Percentiles rank a stretch among this genome's conserved stretches.
Evolutionary conservation across 768 basidiomycete genomes (phyloP).

Genomic region (Rhizopogon vesiculosus): DNA sequence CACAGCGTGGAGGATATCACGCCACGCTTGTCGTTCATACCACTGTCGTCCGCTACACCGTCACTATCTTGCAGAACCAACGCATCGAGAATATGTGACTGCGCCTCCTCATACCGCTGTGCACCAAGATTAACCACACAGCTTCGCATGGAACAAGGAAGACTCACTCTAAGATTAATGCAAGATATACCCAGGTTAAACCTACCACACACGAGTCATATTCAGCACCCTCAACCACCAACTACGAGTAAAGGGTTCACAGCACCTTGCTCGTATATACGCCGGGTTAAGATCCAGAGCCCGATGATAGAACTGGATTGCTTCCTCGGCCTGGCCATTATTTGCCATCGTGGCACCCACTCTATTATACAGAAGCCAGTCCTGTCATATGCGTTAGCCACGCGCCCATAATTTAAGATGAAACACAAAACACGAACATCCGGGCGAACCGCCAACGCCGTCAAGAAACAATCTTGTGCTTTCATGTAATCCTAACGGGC

Average conservation of each 20-base stretch:
- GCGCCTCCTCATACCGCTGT: slow-evolving; percentile 83
- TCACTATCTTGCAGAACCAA: slow-evolving; percentile 87
- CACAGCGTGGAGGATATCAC: slow-evolving; percentile 78
- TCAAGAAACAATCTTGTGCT: slow-evolving; percentile 90
- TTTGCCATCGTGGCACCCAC: slow-evolving; percentile 95
- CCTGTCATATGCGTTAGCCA: slow-evolving; percentile 38
- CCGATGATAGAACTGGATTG: slow-evolving; percentile 81
- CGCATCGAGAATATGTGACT: slow-evolving; percentile 83
- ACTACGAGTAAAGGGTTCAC: not conserved
- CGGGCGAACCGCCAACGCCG: slow-evolving; percentile 84
- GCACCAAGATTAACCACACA: not conserved
- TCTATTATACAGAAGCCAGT: slow-evolving; percentile 90
- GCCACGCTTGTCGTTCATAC: slow-evolving; percentile 52
- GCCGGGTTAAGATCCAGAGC: slow-evolving; percentile 85
- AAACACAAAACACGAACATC: slow-evolving; percentile 48
- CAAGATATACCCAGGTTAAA: slow-evolving; percentile 94
- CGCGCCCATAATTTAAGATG: not conserved
- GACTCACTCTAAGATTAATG: slow-evolving; percentile 74
- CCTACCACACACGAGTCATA: slow-evolving; percentile 32
- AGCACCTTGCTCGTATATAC: slow-evolving; percentile 84
- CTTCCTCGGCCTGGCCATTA: slow-evolving; percentile 71
- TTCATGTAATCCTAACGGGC: slow-evolving; percentile 74
- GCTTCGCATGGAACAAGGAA: slow-evolving; percentile 8
- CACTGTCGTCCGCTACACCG: slow-evolving; percentile 45
- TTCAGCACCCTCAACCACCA: not conserved